Conservation (phyloP, 2,329 filamentous ascomycete species). For the Ceratocystis cacaofunesta region DNA sequence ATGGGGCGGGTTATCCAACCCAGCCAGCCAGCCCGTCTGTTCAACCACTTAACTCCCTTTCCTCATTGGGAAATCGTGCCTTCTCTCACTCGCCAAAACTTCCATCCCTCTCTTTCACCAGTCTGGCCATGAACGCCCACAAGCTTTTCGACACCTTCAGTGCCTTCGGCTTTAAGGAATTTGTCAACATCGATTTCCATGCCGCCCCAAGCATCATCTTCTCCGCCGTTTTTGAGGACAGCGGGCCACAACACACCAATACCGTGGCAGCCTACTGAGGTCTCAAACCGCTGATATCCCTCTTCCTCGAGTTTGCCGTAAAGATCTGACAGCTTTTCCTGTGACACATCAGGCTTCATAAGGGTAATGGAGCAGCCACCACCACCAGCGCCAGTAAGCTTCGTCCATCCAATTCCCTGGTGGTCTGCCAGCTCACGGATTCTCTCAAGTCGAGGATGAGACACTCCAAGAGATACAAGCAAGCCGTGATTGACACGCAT, state of each 20-base stretch:
- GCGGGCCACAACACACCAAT: constrained; percentile 92
- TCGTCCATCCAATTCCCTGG: constrained; percentile 86
- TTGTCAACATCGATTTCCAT: constrained; percentile 84
- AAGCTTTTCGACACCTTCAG: constrained; percentile 70
- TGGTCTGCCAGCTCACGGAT: constrained; percentile 84
- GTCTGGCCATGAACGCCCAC: constrained; percentile 61
- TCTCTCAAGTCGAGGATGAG: constrained; percentile 81
- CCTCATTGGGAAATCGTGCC: constrained; percentile 10
- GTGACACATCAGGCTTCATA: constrained; percentile 50
- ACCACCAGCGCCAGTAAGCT: constrained; percentile 87
- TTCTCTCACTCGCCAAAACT: constrained; percentile 57
- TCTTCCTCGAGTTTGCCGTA: constrained; percentile 51
- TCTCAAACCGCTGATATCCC: constrained; percentile 73
- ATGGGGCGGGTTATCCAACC: neutral
- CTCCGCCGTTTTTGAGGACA: constrained; percentile 69
- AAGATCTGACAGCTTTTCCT: constrained; percentile 44
- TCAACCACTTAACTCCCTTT: neutral
- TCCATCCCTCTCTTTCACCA: constrained; percentile 66
- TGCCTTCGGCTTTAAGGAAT: constrained; percentile 68
- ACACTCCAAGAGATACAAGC: constrained; percentile 80
- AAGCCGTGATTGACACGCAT: constrained; percentile 91
- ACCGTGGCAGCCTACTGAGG: constrained; percentile 81
- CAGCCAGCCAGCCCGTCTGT: neutral
- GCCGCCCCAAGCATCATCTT: constrained; percentile 62
- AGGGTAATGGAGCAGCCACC: constrained; percentile 92